Percentiles rank a stretch among this genome's conserved stretches.
These are phyloP conservation scores for Lachnellula arida DNA, from an alignment of 2,329 filamentous ascomycete genomes.

Conservation along the genomic window DNA sequence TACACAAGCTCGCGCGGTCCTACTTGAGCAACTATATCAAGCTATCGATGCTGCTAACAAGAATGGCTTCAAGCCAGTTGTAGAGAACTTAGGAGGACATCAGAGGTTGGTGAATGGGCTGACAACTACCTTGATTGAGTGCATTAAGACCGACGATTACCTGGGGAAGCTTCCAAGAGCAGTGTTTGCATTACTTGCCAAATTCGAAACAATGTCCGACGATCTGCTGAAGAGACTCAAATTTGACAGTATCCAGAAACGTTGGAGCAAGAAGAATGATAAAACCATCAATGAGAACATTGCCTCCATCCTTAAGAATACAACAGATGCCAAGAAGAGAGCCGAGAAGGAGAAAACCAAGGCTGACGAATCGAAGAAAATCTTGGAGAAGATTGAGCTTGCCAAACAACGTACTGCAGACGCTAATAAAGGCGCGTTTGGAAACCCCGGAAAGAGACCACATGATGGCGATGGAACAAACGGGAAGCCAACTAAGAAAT, in stretches of 20 bases:
- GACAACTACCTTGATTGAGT: conserved; percentile 50
- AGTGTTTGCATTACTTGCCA: conserved; percentile 56
- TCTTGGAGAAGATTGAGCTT: conserved; percentile 22
- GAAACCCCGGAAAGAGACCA: conserved; percentile 27
- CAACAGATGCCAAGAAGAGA: conserved; percentile 27
- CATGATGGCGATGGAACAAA: conserved; percentile 29
- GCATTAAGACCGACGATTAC: conserved; percentile 49
- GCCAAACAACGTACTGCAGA: conserved; percentile 21
- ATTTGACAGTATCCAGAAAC: conserved; percentile 59
- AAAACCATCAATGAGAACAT: conserved; percentile 59
- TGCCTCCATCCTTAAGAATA: conserved; percentile 47
- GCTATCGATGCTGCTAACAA: conserved; percentile 50
- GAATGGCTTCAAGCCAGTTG: conserved; percentile 50
- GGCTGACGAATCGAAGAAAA: conserved; percentile 23
- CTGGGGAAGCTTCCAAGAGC: conserved; percentile 50
- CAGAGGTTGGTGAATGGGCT: conserved; percentile 52
- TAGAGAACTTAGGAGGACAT: conserved; percentile 55
- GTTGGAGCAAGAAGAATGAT: conserved; percentile 60
- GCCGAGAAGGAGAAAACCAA: conserved; percentile 36
- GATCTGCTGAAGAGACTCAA: conserved; percentile 58
- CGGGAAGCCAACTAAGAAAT: conserved; percentile 31
- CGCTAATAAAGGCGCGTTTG: conserved; percentile 10
- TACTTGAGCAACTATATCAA: conserved; percentile 45
- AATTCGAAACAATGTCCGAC: conserved; percentile 53
- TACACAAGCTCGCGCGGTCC: conserved; percentile 39